These are phyloP conservation scores for Backusella mclennaniae DNA, from an alignment of 192 early-diverging fungal species.

Conservation along the genomic window DNA sequence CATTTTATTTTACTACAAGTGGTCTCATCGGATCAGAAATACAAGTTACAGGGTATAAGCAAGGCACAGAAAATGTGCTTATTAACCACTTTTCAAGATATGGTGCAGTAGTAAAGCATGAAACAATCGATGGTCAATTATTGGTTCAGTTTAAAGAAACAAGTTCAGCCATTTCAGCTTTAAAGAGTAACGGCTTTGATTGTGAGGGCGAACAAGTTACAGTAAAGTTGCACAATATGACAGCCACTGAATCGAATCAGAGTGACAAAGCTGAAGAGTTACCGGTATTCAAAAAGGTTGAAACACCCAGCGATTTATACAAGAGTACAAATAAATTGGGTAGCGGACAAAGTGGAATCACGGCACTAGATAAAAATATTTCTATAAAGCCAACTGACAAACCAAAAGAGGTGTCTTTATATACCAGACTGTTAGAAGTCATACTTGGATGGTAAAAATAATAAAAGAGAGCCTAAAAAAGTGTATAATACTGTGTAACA, in stretches of 20 bases:
- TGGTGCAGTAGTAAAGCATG: background rate
- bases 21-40: background rate
- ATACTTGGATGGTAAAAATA: background rate
- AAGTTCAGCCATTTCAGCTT: background rate
- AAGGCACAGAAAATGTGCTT: background rate
- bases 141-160: background rate
- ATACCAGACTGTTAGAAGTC: background rate
- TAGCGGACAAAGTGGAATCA: background rate
- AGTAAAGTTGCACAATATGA: background rate
- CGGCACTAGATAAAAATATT: conserved; percentile 14
- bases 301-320: background rate
- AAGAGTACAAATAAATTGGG: background rate
- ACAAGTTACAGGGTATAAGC: background rate
- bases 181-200: background rate
- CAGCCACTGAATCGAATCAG: background rate
- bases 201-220: background rate
- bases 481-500: background rate
- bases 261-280: background rate
- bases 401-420: conserved; percentile 4
- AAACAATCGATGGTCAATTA: background rate
- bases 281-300: background rate
- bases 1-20: background rate
- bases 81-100: background rate
- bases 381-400: conserved; percentile 21
- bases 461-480: conserved; percentile 6